Base-by-base conservation (phyloP, 495 filamentous ascomycete genomes). In the Staphylotrichum tortipilum region DNA sequence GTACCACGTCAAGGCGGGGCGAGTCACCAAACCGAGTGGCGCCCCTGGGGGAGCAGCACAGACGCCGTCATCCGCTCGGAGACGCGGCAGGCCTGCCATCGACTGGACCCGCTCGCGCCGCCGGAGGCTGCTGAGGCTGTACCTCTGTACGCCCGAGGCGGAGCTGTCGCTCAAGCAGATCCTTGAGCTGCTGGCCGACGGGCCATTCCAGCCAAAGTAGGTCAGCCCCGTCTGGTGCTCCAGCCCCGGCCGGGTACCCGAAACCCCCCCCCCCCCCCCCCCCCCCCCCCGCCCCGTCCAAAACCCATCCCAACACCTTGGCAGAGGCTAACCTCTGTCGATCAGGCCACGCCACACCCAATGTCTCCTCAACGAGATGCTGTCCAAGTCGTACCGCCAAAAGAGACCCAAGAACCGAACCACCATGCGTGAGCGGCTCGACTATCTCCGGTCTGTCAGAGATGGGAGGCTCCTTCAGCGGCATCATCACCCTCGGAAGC, bases 381-480 rank as follows among this genome's bases (percentile, higher is more conserved):
- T 56, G 15, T 52, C 53, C 12, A 56, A 52, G 22, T 56, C 42
- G 3, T 56, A 56, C 43, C 53, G 53, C 11, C 53, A 52, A 28
- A 56, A 51, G 38, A 30, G 53, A n/a, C 53, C 53, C 29, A 52
- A 38, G n/a, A 56, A 38, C 49, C 36, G 43, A 21, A 15, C 49
- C 3, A 18, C 14, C 30, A 56, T 56, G 53, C 37, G 12, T 10
- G 49, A 52, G 12, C 35, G 53, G 0, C 43, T 51, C 17, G 37
- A 29, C 37, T 43, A 31, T 15, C 44, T 48, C 22, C 14, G 37
- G 21, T 48, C 53, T 12, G 6, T 43, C 29, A 18, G 50, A 23
- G 37, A 47, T 28, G 29, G 39, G 4, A 18, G 15, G 4, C 44
- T 26, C 17, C 43, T 17, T 1, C 8, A 19, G 5, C 24, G 14